Evolutionary conservation across 176 grass and related monocot species (phyloP).

Genomic region (Avena eriantha): DNA sequence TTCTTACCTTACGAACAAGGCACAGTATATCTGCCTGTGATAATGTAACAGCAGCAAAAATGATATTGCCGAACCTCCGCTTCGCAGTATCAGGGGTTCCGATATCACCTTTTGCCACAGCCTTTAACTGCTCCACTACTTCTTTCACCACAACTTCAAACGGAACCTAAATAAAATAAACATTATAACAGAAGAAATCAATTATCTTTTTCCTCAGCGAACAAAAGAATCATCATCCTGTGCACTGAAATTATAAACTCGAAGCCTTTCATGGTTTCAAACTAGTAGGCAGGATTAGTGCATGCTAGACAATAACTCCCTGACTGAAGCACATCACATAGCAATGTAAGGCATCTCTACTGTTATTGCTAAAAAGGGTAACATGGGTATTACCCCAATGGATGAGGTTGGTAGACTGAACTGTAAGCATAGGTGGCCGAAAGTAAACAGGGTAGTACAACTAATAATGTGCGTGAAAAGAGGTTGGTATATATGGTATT

Average conservation of each 20-base stretch:
- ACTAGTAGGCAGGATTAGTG: neutral
- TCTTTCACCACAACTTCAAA: constrained; percentile 82
- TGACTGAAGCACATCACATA: neutral
- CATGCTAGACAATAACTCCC: neutral
- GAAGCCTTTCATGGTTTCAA: neutral
- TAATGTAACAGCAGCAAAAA: constrained; percentile 78
- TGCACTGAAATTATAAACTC: neutral
- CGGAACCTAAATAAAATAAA: constrained; percentile 62
- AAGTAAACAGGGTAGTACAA: constrained; percentile 11
- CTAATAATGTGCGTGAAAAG: neutral
- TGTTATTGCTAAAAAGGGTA: constrained; percentile 7
- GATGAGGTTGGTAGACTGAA: neutral
- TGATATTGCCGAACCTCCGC: constrained; percentile 78
- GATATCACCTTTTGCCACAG: constrained; percentile 72
- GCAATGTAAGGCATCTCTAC: neutral
- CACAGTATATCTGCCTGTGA: constrained; percentile 55
- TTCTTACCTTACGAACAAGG: constrained; percentile 67
- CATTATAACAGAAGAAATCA: neutral
- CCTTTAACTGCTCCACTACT: constrained; percentile 77
- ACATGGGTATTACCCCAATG: neutral
- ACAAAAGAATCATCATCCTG: neutral
- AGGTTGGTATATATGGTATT: neutral
- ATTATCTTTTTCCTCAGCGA: neutral
- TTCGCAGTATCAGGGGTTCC: constrained; percentile 66
- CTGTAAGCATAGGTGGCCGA: neutral